Evolutionary conservation across 371 early-diverging fungal genomes (phyloP), one percentile per base, ranked within the genome.

Genomic region (Saksenaea vasiformis): DNA sequence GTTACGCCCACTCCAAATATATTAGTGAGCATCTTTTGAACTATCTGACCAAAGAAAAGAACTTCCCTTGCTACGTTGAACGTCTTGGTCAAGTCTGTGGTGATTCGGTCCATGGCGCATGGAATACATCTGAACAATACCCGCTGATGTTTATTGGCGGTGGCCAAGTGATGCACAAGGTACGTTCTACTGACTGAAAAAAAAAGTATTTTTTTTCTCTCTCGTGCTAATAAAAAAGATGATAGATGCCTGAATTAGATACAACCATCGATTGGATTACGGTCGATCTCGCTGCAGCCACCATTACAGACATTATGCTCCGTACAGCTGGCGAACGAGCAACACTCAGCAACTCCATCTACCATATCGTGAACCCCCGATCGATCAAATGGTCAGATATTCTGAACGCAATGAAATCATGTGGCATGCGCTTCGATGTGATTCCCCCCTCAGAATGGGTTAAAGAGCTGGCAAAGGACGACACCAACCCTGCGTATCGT

Each of bases 1-100:
- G 83, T 1, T 83, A 80, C 41, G 71, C 66, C 5, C 76, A 78
- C 5, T 75, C 76, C 36, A 83, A 83, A 51, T 77, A 71, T 41
- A 66, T 83, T 41, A 66, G 70, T 24, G 79, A 83, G 37, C 62
- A 61, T 2, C 57, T 83, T 17, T 61, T 73, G 1, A 31, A 69
- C 15, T 72, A 70, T 37, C 62, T 74, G n/a, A 63, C 70, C 14
- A 41, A 47, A 0, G 53, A 77, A 37, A 79, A 75, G 61, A 71
- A 68, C 10, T 67, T 78, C 13, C 77, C 78, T 4, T 66, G 71
- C 14, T 63, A 68, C 17, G 61, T 80, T 11, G 68, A 78, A 17
- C 77, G 81, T 13, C 56, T 80, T 27, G 79, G 79, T 5, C 84
- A 80, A 65, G 69, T 79, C 9, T 71, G 70, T 24, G 80, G 80